Conservation (phyloP, 139 green algal species). For the Chlamydomonas sphaeroides region DNA sequence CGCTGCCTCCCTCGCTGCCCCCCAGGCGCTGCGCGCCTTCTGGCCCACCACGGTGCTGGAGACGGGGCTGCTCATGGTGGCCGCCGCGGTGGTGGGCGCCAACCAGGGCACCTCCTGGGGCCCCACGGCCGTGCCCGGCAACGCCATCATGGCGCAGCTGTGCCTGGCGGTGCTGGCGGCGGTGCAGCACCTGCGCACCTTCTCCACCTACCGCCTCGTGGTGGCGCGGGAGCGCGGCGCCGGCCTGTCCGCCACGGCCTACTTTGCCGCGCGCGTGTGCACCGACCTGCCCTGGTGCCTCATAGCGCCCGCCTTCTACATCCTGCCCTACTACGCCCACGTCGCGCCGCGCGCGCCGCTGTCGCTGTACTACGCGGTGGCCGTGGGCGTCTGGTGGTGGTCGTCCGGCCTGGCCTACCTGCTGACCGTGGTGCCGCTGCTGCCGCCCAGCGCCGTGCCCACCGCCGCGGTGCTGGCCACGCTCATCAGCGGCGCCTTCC, state of each 20-base stretch:
- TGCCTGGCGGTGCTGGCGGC: conserved; percentile 22
- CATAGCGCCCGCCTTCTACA: conserved; percentile 26
- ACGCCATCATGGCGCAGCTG: conserved; percentile 6
- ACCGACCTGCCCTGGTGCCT: conserved; percentile 52
- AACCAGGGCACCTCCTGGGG: conserved; percentile 16
- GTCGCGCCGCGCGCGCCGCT: conserved; percentile 40
- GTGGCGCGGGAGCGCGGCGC: conserved; percentile 29
- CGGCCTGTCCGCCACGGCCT: conserved; percentile 43
- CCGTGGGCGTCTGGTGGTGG: conserved; percentile 51
- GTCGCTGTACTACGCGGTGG: conserved; percentile 36
- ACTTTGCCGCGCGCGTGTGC: conserved; percentile 36
- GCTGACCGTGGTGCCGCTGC: conserved; percentile 17
- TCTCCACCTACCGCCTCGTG: not conserved
- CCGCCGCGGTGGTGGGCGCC: not conserved
- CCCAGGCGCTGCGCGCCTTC: not conserved
- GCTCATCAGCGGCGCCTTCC: conserved; percentile 51
- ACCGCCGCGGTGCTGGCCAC: conserved; percentile 48
- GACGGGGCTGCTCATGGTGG: conserved; percentile 11
- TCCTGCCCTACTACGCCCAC: conserved; percentile 53
- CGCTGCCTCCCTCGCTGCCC: not conserved
- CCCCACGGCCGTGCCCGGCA: conserved; percentile 4
- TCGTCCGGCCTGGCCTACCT: conserved; percentile 47
- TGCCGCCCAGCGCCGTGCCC: conserved; percentile 38
- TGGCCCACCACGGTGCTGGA: not conserved
- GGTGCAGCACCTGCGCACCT: conserved; percentile 28